Conservation (phyloP, 1,284 basidiomycete genomes). For the Austropuccinia psidii region DNA sequence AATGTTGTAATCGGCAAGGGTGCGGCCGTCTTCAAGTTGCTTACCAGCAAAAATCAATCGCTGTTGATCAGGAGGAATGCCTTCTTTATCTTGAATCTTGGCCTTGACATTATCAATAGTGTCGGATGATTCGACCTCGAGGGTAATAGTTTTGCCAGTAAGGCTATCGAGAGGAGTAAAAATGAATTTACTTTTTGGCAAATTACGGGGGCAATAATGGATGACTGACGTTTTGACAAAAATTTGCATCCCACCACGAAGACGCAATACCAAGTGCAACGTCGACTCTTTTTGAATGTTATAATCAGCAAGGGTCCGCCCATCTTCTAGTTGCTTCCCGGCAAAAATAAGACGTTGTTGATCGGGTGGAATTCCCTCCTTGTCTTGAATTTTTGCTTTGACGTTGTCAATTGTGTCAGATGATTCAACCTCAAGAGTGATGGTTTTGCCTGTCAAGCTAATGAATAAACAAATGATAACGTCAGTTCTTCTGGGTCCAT, state of each 20-base stretch:
- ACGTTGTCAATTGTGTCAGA: slow-evolving; percentile 59
- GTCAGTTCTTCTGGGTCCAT: slow-evolving; percentile 88
- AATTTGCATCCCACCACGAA: slow-evolving; percentile 39
- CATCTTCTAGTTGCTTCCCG: slow-evolving; percentile 51
- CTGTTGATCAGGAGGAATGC: too few species aligned
- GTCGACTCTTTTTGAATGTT: slow-evolving; percentile 98
- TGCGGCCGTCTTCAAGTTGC: too few species aligned
- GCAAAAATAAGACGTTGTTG: slow-evolving; percentile 52
- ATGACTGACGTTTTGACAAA: not conserved
- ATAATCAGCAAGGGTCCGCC: slow-evolving; percentile 58
- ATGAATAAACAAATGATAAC: not conserved
- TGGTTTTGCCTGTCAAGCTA: slow-evolving; percentile 46
- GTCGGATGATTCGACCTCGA: too few species aligned
- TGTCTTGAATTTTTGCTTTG: slow-evolving; percentile 56
- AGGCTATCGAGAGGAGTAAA: too few species aligned
- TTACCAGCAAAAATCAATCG: too few species aligned
- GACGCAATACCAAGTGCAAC: slow-evolving; percentile 48
- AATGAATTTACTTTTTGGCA: too few species aligned
- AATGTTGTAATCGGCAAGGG: too few species aligned
- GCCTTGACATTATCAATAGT: too few species aligned
- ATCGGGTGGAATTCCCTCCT: slow-evolving; percentile 62
- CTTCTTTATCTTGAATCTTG: too few species aligned
- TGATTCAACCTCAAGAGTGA: slow-evolving; percentile 57
- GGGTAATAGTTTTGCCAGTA: too few species aligned
- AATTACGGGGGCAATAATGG: too few species aligned